phyloP scores from a whole-genome alignment of 495 filamentous ascomycete species.

The Tuber indicum region DNA sequence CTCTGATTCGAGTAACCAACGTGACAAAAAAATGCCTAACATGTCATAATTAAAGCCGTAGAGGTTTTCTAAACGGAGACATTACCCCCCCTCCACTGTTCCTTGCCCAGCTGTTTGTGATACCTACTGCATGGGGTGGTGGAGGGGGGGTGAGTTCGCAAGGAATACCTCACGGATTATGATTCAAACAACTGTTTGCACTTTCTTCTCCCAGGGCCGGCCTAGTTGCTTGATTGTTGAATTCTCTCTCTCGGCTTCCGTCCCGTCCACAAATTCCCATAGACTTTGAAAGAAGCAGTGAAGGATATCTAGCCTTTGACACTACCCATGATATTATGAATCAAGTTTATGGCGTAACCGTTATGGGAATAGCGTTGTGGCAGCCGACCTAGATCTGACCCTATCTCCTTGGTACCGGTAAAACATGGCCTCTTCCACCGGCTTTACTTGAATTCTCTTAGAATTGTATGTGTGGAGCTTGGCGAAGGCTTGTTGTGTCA shows the following conservation, averaged over 20 bases:
- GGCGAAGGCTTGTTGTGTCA: not conserved
- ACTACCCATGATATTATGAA: not conserved
- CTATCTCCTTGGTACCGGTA: not conserved
- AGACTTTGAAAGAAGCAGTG: not conserved
- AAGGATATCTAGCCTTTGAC: not conserved
- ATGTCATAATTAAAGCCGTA: not conserved
- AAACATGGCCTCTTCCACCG: not conserved
- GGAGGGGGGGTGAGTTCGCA: not conserved
- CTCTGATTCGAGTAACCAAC: not conserved
- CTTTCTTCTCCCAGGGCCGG: not conserved
- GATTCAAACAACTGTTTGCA: not conserved
- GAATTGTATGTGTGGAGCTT: not conserved
- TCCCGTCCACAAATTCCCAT: not conserved
- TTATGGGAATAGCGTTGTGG: not conserved
- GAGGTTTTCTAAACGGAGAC: not conserved
- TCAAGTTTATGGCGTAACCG: not conserved
- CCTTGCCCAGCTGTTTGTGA: not conserved
- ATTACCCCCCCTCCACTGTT: not conserved
- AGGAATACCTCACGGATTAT: not conserved
- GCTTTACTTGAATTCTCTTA: not conserved
- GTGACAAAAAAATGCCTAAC: not conserved
- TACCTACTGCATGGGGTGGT: not conserved
- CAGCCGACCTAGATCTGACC: not conserved
- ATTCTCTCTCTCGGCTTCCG: not conserved
- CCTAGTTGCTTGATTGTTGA: not conserved